Conservation (phyloP, 371 early-diverging fungal genomes). For the Haplosporangium sp. region DNA sequence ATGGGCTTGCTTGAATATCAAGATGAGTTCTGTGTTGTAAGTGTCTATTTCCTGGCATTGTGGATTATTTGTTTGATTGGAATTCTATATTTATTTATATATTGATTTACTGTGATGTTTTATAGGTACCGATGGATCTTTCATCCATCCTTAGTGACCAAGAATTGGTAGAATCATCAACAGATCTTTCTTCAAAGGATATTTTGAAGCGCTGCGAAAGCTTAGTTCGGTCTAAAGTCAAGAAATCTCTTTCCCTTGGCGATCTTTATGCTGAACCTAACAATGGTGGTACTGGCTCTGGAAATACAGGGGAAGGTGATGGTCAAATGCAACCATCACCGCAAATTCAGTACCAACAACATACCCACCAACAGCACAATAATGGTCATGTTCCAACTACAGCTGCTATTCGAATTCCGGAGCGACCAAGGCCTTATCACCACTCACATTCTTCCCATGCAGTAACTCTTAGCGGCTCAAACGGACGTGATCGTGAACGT, state of each 20-base stretch:
- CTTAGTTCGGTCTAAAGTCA: conserved; percentile 60
- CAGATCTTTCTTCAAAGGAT: conserved; percentile 70
- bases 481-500: conserved; percentile 13
- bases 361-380: background rate
- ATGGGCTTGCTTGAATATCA: conserved; percentile 78
- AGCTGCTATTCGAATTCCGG: conserved; percentile 28
- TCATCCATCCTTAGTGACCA: conserved; percentile 69
- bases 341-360: conserved; percentile 14
- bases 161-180: conserved; percentile 66
- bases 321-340: conserved; percentile 1
- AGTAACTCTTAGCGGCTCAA: background rate
- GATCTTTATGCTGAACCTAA: conserved; percentile 35
- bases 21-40: conserved; percentile 81
- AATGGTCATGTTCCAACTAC: conserved; percentile 12
- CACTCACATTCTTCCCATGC: conserved; percentile 44
- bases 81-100: background rate
- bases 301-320: background rate
- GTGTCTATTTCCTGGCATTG: conserved; percentile 1
- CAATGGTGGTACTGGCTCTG: conserved; percentile 2
- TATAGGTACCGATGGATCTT: conserved; percentile 76
- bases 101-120: conserved; percentile 13
- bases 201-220: conserved; percentile 74
- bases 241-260: conserved; percentile 54
- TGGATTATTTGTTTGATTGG: background rate
- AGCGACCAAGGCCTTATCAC: conserved; percentile 40